Evolutionary conservation across 129 eudicot species (phyloP).

Genomic region (Artemisia annua): DNA sequence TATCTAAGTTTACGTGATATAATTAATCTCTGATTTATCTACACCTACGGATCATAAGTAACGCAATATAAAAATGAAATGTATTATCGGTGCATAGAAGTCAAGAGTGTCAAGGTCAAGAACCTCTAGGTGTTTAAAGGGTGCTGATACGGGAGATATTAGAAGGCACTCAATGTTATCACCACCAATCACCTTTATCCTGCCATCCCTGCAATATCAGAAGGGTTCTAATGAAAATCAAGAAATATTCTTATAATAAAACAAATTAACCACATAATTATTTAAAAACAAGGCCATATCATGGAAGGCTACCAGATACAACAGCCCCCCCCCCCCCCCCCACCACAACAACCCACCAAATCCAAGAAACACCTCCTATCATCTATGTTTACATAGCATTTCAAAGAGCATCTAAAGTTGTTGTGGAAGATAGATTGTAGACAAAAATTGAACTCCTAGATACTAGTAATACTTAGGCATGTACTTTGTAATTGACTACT

Average conservation of each 20-base stretch:
- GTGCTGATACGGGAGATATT: conserved; percentile 43
- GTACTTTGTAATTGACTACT: neutral
- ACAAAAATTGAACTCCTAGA: neutral
- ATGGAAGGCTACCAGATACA: neutral
- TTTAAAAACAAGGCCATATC: conserved; percentile 1
- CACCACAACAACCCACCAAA: neutral
- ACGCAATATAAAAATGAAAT: conserved; percentile 14
- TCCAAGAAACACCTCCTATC: neutral
- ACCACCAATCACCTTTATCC: conserved; percentile 67
- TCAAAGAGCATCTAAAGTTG: neutral
- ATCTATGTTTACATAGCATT: neutral
- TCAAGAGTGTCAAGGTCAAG: conserved; percentile 27
- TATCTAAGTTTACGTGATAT: conserved; percentile 17
- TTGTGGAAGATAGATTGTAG: neutral
- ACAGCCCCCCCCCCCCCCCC: neutral
- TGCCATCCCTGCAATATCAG: conserved; percentile 53
- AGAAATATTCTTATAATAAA: conserved; percentile 7
- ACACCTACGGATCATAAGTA: conserved; percentile 1
- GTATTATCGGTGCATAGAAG: conserved; percentile 14
- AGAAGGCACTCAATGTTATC: conserved; percentile 63
- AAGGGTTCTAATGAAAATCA: conserved; percentile 8
- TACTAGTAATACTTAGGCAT: neutral
- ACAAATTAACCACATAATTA: neutral
- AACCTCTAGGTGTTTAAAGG: conserved; percentile 62
- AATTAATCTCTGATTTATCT: neutral